phyloP scores from a whole-genome alignment of 805 yeast genomes.

The Ogataea haglerorum region DNA sequence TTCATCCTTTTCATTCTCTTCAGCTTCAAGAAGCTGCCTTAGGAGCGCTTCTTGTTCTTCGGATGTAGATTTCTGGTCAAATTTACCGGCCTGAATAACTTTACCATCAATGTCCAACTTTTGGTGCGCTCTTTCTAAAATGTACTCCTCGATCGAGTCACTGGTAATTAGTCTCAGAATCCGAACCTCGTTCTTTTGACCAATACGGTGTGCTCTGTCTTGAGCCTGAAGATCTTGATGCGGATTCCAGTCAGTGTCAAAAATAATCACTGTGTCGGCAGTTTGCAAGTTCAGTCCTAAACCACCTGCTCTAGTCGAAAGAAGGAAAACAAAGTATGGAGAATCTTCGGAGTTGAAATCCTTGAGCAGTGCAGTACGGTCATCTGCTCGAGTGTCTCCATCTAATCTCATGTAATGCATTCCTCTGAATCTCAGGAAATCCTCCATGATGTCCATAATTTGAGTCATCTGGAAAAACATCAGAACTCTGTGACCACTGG shows the following conservation, averaged over 20 bases:
- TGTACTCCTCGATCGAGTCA: slow-evolving; percentile 81
- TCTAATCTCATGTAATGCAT: slow-evolving; percentile 75
- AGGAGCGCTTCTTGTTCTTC: slow-evolving; percentile 83
- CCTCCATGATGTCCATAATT: slow-evolving; percentile 89
- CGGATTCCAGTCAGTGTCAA: slow-evolving; percentile 90
- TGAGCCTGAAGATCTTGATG: slow-evolving; percentile 91
- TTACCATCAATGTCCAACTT: slow-evolving; percentile 84
- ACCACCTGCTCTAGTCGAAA: slow-evolving; percentile 89
- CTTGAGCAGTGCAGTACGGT: slow-evolving; percentile 71
- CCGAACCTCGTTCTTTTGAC: slow-evolving; percentile 84
- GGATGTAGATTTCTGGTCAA: slow-evolving; percentile 80
- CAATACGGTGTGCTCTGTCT: slow-evolving; percentile 87
- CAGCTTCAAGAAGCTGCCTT: slow-evolving; percentile 68
- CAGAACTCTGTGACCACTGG: slow-evolving; percentile 72
- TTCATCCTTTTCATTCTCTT: slow-evolving; percentile 43
- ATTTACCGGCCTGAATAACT: slow-evolving; percentile 89
- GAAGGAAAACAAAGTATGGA: slow-evolving; percentile 71
- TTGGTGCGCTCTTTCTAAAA: slow-evolving; percentile 77
- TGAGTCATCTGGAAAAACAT: slow-evolving; percentile 88
- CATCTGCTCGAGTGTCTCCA: slow-evolving; percentile 83
- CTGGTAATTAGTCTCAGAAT: slow-evolving; percentile 75
- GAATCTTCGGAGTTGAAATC: slow-evolving; percentile 72
- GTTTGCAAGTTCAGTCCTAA: slow-evolving; percentile 82
- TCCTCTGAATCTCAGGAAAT: slow-evolving; percentile 62
- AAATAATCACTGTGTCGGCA: slow-evolving; percentile 82